Conservation (phyloP, 2,329 filamentous ascomycete genomes). For the Tricladium varicosporioides region DNA sequence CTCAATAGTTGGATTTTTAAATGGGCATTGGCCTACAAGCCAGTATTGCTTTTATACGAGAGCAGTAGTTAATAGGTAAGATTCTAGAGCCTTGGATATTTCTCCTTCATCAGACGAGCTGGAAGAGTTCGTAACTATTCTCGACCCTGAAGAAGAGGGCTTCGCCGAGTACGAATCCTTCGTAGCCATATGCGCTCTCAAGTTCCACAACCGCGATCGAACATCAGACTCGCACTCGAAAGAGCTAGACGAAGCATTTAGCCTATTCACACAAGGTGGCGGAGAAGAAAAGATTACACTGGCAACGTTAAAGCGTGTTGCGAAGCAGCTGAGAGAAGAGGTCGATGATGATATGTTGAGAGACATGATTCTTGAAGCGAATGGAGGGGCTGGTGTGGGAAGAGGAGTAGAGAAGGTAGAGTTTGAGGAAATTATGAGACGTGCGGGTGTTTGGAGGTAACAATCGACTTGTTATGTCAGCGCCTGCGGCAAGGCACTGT, state of each 20-base stretch:
- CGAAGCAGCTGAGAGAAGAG: constrained; percentile 78
- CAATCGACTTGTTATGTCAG: not conserved
- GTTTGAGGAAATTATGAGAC: constrained; percentile 32
- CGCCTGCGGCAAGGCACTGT: no score
- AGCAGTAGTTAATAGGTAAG: not conserved
- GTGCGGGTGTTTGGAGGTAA: constrained; percentile 33
- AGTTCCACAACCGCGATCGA: constrained; percentile 64
- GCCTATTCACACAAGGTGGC: constrained; percentile 66
- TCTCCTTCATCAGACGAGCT: constrained; percentile 66
- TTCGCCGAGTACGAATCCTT: constrained; percentile 79
- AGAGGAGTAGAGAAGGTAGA: constrained; percentile 74
- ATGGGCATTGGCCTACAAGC: no score
- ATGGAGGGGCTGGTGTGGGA: constrained; percentile 70
- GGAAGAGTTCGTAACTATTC: constrained; percentile 70
- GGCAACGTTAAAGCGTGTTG: constrained; percentile 73
- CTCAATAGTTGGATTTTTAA: no score
- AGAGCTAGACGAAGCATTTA: constrained; percentile 80
- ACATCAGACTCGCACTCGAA: constrained; percentile 50
- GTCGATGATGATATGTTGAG: constrained; percentile 78
- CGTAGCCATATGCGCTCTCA: constrained; percentile 83
- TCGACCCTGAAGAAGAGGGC: constrained; percentile 81
- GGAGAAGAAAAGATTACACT: constrained; percentile 69
- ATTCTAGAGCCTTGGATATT: constrained; percentile 75
- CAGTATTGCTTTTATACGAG: no score
- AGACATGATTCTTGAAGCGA: constrained; percentile 96